phyloP scores from a whole-genome alignment of 2,329 filamentous ascomycete species.

The Xylaria hypoxylon region DNA sequence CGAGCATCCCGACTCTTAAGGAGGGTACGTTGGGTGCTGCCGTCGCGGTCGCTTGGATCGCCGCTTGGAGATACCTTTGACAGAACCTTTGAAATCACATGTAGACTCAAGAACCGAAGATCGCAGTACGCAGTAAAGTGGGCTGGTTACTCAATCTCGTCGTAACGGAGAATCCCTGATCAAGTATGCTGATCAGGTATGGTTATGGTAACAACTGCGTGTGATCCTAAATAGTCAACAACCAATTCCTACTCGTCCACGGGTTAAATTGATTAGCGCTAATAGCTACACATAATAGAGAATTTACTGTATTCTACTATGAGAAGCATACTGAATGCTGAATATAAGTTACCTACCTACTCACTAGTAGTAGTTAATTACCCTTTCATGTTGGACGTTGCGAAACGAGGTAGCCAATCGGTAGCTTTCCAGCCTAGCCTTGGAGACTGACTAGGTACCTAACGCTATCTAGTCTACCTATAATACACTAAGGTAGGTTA shows the following conservation, averaged over 20 bases:
- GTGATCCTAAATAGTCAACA: not conserved
- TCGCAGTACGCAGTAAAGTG: not conserved
- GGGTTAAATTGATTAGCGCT: too few relatives aligned
- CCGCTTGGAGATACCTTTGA: slow-evolving; percentile 4
- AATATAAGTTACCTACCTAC: not conserved
- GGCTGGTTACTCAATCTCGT: not conserved
- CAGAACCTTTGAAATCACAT: not conserved
- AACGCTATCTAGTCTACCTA: too few relatives aligned
- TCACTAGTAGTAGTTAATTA: too few relatives aligned
- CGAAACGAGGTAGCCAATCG: slow-evolving; percentile 10
- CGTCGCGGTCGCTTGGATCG: not conserved
- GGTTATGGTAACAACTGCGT: not conserved
- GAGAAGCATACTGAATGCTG: not conserved
- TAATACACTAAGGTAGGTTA: too few relatives aligned
- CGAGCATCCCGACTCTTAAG: slow-evolving; percentile 8
- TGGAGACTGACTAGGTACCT: too few relatives aligned
- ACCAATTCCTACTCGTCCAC: too few relatives aligned
- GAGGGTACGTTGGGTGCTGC: not conserved
- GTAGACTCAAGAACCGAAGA: not conserved
- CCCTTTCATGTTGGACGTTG: slow-evolving; percentile 1
- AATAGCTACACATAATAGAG: too few relatives aligned
- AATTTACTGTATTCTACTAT: too few relatives aligned
- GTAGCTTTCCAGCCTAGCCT: not conserved
- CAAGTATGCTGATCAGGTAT: not conserved
- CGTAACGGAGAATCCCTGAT: not conserved